A percentile compares a stretch with the other conserved stretches of the same genome.
Evolutionary conservation across 2,329 filamentous ascomycete genomes (phyloP).

Genomic region (Zymoseptoria brevis): DNA sequence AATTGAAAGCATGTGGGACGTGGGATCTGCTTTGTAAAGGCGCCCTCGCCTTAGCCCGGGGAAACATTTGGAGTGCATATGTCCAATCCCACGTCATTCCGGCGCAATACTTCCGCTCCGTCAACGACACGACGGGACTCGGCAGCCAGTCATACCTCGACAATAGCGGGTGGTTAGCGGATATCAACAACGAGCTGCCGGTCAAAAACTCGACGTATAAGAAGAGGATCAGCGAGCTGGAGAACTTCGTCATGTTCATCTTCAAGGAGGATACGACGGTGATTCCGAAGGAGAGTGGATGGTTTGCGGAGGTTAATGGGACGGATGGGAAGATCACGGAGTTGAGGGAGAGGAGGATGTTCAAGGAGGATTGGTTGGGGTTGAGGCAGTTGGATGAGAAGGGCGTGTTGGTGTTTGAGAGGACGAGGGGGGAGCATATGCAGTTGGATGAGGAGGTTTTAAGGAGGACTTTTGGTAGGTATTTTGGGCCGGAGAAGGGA

Average conservation of each 20-base stretch:
- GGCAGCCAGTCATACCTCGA: slow-evolving; percentile 60
- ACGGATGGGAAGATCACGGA: slow-evolving; percentile 54
- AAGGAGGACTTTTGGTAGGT: slow-evolving; percentile 56
- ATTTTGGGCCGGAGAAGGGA: slow-evolving; percentile 46
- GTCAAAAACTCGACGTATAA: slow-evolving; percentile 69
- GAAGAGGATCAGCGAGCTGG: slow-evolving; percentile 58
- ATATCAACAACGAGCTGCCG: slow-evolving; percentile 86
- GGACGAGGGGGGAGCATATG: slow-evolving; percentile 75
- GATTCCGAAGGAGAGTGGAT: slow-evolving; percentile 80
- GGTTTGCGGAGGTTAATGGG: slow-evolving; percentile 80
- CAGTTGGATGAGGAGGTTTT: slow-evolving; percentile 59
- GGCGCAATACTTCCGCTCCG: slow-evolving; percentile 87
- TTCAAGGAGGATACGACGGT: slow-evolving; percentile 82
- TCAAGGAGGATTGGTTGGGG: slow-evolving; percentile 90
- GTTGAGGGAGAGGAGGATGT: slow-evolving; percentile 63
- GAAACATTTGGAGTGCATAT: slow-evolving; percentile 70
- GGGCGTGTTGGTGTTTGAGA: slow-evolving; percentile 68
- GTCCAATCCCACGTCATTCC: slow-evolving; percentile 78
- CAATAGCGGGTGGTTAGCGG: slow-evolving; percentile 79
- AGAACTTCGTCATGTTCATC: slow-evolving; percentile 70
- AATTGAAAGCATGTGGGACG: slow-evolving; percentile 65
- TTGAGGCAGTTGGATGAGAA: slow-evolving; percentile 70
- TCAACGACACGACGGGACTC: slow-evolving; percentile 47
- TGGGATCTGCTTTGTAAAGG: slow-evolving; percentile 74
- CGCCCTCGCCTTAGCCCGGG: slow-evolving; percentile 67